Evolutionary conservation across 169 alveolate species (phyloP), one percentile per base, ranked within the genome.

Genomic region (Plasmodium knowlesi): DNA sequence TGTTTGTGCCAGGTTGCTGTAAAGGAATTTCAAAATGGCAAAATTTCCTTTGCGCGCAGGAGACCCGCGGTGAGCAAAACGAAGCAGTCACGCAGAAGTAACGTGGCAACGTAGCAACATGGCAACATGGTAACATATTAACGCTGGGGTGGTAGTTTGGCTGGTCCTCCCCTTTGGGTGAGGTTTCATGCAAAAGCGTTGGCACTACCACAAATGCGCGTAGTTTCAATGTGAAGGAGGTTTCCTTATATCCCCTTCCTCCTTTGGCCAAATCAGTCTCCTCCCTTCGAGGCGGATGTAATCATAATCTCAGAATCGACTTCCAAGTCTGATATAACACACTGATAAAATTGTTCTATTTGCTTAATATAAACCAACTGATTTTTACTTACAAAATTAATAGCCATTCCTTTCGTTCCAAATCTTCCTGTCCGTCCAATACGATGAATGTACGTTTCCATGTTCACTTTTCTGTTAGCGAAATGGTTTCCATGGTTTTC

Each of bases 391-490:
- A 98, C 92, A 95, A 97, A 92, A 92, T 96, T 98, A 71, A 99
- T 96, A 6, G 99, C 99, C 91, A 98, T 97, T 73, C 99, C 99
- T 96, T 96, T 97, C 25, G 97, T 95, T 16, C 99, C 99, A 85
- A 98, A 98, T 94, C 99, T 97, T 14, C 99, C 99, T 3, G 99
- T 98, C 88, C 99, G 98, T 50, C 99, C 99, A 50, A 99, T 98
- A 81, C 99, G 97, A 92, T 99, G 99, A 34, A 99, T 92, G 86
- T 98, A 99, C 22, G 99, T 98, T 91, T 98, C 99, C 95, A 88
- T 82, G n/a, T 61, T 71, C 28, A 39, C 86, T 22, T 28, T 81
- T 32, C 34, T 78, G 30, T 50, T 92, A 0, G 82, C 41, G 3
- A 57, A 19, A 86, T 6, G 6, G 43, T 74, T 78, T 0, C 30